Percentiles rank a stretch among this genome's conserved stretches.
These are phyloP conservation scores for Beta corolliflora DNA, from an alignment of 179 eudicot species.

Conservation along the genomic window DNA sequence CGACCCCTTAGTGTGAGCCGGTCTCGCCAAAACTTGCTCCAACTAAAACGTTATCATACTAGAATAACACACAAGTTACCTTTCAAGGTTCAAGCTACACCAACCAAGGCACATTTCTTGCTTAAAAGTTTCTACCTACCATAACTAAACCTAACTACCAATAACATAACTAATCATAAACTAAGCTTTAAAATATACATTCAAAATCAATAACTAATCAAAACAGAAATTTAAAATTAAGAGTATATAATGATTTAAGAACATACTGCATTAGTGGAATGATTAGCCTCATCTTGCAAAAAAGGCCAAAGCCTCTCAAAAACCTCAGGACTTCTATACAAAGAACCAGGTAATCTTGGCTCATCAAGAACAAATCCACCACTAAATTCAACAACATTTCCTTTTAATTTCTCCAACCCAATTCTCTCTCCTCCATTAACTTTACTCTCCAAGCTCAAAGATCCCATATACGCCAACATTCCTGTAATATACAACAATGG, in stretches of 20 bases:
- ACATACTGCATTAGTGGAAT: constrained; percentile 67
- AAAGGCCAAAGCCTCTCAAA: constrained; percentile 77
- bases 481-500: constrained; percentile 82
- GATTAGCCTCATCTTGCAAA: constrained; percentile 61
- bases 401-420: constrained; percentile 23
- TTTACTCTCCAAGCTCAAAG: constrained; percentile 57
- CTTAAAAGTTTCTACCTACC: constrained; percentile 16
- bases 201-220: background rate
- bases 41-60: background rate
- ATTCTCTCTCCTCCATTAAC: constrained; percentile 24
- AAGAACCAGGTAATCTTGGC: constrained; percentile 63
- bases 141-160: constrained; percentile 6
- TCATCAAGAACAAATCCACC: constrained; percentile 53
- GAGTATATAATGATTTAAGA: background rate
- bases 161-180: background rate
- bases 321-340: constrained; percentile 84
- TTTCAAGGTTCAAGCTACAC: background rate
- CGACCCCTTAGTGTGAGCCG: background rate
- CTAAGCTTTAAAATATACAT: background rate
- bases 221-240: background rate
- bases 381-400: constrained; percentile 1
- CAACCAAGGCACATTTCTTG: background rate
- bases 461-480: constrained; percentile 90
- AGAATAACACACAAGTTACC: background rate
- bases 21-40: background rate